These are phyloP conservation scores for Mortierella sp. DNA, from an alignment of 371 early-diverging fungal genomes.

Conservation along the genomic window DNA sequence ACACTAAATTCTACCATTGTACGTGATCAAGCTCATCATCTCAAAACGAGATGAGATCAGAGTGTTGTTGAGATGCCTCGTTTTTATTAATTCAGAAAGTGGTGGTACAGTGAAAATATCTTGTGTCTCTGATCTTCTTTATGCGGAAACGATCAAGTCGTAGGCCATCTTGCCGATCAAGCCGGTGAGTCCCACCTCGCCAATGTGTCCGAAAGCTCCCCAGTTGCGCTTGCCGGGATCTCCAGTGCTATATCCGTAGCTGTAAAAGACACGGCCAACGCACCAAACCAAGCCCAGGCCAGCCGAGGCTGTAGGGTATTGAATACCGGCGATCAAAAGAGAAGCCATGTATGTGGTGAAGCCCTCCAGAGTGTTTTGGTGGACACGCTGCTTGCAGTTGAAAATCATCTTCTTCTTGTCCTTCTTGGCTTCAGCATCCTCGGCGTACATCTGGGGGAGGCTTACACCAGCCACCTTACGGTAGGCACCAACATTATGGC, in stretches of 20 bases:
- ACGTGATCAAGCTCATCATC: too few relatives aligned
- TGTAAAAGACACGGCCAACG: slow-evolving; percentile 62
- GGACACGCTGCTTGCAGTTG: slow-evolving; percentile 80
- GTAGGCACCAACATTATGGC: slow-evolving; percentile 65
- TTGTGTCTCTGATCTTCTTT: too few relatives aligned
- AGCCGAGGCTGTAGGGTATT: slow-evolving; percentile 66
- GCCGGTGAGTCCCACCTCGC: slow-evolving; percentile 22
- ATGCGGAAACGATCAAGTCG: slow-evolving; percentile 20
- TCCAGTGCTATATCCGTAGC: slow-evolving; percentile 68
- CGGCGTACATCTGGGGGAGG: slow-evolving; percentile 76
- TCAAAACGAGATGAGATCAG: too few relatives aligned
- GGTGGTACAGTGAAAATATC: too few relatives aligned
- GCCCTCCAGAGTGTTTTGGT: slow-evolving; percentile 67
- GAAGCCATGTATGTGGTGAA: slow-evolving; percentile 42
- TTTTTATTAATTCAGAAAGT: too few relatives aligned
- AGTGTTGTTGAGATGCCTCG: too few relatives aligned
- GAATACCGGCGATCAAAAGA: slow-evolving; percentile 64
- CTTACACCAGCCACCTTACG: slow-evolving; percentile 74
- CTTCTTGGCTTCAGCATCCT: slow-evolving; percentile 67
- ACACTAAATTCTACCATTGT: too few relatives aligned
- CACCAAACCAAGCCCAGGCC: slow-evolving; percentile 64
- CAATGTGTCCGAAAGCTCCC: slow-evolving; percentile 30
- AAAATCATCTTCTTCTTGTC: slow-evolving; percentile 71
- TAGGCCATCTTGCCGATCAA: slow-evolving; percentile 33
- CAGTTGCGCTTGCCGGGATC: slow-evolving; percentile 51